Evolutionary conservation across 176 grass and related monocot species (phyloP), one percentile per base, ranked within the genome.

Genomic region (Oryza longistaminata): DNA sequence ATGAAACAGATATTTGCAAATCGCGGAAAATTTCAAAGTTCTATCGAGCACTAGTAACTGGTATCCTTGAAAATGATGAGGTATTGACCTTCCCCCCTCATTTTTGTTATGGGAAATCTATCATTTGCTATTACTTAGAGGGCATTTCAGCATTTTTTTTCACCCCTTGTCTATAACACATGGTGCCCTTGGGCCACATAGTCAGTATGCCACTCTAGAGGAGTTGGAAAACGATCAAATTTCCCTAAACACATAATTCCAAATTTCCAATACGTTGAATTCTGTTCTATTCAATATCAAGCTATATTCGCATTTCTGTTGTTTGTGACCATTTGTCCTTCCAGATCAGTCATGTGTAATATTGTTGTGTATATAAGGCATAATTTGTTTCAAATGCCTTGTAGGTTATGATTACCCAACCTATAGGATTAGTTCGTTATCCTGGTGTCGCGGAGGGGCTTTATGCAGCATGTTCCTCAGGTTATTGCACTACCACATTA

Each of bases 361-460:
- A 9, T 37, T 43, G 16, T 74, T 69, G 7, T 79, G 11, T 26
- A 13, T 76, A 58, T 55, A 46, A 27, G 29, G 61, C 74, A 64
- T 74, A 70, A 52, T 82, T 88, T 75, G 43, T 88, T 53, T 60
- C 7, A 27, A 34, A 70, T 79, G 43, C 43, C 27, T 39, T 90
- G 80, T 52, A 98, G 96, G 86, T 85, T 87, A 73, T 88, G 66
- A 75, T 98, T 82, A 95, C 86, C 19, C 96, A 98, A 52, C 93
- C 96, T 13, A 95, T 95, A 75, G 96, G 93, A 50, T 74, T 90
- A 79, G 83, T 98, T 81, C 81, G 83, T 88, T 98, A 98, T 90
- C 85, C 87, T 70, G 91, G 89, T 66, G 93, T 98, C 74, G 91
- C 93, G 64, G 89, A 90, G 58, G 93, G 96, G 14, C 91, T 98